Conservation (phyloP, 148 eudicot species). For the Arbutus unedo region DNA sequence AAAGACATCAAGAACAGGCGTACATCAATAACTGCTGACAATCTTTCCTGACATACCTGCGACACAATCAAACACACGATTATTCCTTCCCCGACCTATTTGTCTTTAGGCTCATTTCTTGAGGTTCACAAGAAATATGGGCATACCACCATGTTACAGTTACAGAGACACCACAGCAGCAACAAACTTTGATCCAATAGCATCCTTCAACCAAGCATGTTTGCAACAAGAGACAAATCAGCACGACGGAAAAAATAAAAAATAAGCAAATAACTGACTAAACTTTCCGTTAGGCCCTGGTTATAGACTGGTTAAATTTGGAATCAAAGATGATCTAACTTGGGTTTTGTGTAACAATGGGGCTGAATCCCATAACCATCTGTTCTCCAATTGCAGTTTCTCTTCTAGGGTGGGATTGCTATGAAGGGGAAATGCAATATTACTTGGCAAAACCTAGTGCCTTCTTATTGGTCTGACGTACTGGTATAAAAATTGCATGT, state of each 20-base stretch:
- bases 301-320: too few species aligned
- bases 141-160: background rate
- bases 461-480: too few species aligned
- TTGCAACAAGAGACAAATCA: background rate
- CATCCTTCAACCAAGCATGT: conserved; percentile 10
- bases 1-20: background rate
- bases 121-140: background rate
- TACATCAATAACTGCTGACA: background rate
- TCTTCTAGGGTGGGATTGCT: too few species aligned
- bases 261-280: background rate
- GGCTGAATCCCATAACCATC: too few species aligned
- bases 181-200: background rate
- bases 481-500: too few species aligned
- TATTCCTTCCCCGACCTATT: background rate
- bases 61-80: background rate
- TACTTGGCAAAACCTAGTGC: too few species aligned
- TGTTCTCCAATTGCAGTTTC: too few species aligned
- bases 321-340: too few species aligned
- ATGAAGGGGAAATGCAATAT: too few species aligned
- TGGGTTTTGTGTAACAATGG: too few species aligned
- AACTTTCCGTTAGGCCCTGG: too few species aligned
- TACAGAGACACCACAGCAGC: background rate
- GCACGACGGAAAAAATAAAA: background rate
- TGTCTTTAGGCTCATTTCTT: background rate
- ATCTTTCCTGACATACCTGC: background rate